These are phyloP conservation scores for Hansenula lynferdii DNA, from an alignment of 1,139 yeast species.

Conservation along the genomic window DNA sequence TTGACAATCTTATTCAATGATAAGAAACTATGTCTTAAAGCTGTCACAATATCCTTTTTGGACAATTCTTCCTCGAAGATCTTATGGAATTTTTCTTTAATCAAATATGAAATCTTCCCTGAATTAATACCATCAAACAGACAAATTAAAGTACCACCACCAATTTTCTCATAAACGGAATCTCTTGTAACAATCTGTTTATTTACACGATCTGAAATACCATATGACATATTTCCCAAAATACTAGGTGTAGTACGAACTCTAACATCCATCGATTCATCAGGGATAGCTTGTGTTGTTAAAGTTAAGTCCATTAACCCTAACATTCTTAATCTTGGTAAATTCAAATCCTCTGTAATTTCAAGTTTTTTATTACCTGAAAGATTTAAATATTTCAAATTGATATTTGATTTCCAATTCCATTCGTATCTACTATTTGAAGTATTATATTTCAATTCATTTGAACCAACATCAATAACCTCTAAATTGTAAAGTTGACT, in stretches of 20 bases:
- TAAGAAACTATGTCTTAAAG: slow-evolving; percentile 75
- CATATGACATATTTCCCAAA: slow-evolving; percentile 73
- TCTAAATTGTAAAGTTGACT: slow-evolving; percentile 61
- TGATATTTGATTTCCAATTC: slow-evolving; percentile 91
- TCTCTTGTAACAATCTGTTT: slow-evolving; percentile 72
- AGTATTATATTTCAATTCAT: slow-evolving; percentile 84
- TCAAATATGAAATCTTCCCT: slow-evolving; percentile 64
- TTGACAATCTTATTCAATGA: slow-evolving; percentile 80
- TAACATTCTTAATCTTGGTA: slow-evolving; percentile 65
- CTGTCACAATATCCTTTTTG: slow-evolving; percentile 50
- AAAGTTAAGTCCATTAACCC: slow-evolving; percentile 96
- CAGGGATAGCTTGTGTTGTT: slow-evolving; percentile 80
- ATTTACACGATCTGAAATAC: slow-evolving; percentile 88
- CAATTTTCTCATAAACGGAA: slow-evolving; percentile 79
- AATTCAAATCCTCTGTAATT: slow-evolving; percentile 73
- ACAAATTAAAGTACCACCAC: slow-evolving; percentile 79
- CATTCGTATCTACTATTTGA: slow-evolving; percentile 96
- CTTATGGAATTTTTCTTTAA: slow-evolving; percentile 67
- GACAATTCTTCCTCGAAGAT: slow-evolving; percentile 60
- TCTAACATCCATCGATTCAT: slow-evolving; percentile 78
- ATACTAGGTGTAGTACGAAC: slow-evolving; percentile 92
- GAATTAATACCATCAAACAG: slow-evolving; percentile 87
- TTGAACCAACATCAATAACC: slow-evolving; percentile 87
- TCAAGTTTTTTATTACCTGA: slow-evolving; percentile 93
- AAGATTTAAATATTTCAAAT: slow-evolving; percentile 75